Base-by-base conservation (phyloP, 2,329 filamentous ascomycete species). In the Teratosphaeria epicoccoides region DNA sequence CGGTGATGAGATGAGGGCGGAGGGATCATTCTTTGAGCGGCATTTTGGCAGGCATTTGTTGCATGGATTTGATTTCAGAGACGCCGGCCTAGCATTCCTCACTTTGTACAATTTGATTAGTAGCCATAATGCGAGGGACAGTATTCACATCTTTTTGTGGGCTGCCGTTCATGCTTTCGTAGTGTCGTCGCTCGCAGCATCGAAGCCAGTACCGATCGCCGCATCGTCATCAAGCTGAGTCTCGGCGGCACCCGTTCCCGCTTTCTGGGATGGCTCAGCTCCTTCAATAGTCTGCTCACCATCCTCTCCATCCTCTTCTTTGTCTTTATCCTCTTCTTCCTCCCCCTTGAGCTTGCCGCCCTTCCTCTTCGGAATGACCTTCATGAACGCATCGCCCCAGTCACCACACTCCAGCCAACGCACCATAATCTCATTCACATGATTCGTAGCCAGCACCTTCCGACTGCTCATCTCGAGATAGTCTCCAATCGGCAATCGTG, bases 361-460 rank as follows among this genome's bases (percentile, higher is more conserved):
- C 68, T 98, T 98, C 56, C 93, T 76, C 70, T 88, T 89, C 0
- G 93, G 93, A 59, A 98, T 90, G 3, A 94, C 88, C 48, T 81
- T 77, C 70, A 90, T 72, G 66, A 98, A 98, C 0, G 93, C 90
- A 64, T 86, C 76, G 1, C 85, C 90, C 93, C 93, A 98, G 67
- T 97, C 86, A 2, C 87, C 87, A 47, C 81, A 81, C 69, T 96
- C 88, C 50, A 98, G 70, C 89, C 90, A 98, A 58, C 82, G 83
- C 45, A 95, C 72, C 88, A 98, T 95, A 56, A 98, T 97, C 70
- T 97, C 91, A 46, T 93, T 81, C 1, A 98, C 93, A 64, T 98
- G 93, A 65, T 97, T 98, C 6, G 91, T 96, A 3, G 91, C 84
- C 52, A 98, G 73, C 4, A 98, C 87, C 61, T 85, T 82, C 26